Conservation (phyloP, 2,329 filamentous ascomycete species). For the Clarireedia sp. region DNA sequence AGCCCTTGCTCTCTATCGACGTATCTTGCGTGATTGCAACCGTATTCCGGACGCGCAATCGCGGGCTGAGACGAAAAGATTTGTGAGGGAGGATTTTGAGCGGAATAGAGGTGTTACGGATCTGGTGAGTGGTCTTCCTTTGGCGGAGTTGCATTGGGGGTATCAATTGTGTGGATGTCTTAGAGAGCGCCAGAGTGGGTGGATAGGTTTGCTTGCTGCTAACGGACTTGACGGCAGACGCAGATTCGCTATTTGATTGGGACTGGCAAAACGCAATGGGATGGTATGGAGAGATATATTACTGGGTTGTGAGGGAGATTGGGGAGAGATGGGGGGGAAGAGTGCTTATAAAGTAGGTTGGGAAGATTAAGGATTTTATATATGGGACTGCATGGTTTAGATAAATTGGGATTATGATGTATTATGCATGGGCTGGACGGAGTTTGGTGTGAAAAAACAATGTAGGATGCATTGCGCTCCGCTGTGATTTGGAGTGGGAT, state of each 20-base stretch:
- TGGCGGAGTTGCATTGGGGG: background rate
- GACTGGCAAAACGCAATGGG: constrained; percentile 59
- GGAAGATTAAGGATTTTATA: too few species aligned
- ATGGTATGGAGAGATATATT: constrained; percentile 52
- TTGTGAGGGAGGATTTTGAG: constrained; percentile 54
- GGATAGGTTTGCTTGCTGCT: background rate
- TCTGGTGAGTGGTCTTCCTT: constrained; percentile 36
- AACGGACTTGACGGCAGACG: constrained; percentile 32
- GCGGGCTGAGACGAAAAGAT: constrained; percentile 47
- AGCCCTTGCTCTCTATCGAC: constrained; percentile 50
- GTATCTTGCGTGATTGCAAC: constrained; percentile 46
- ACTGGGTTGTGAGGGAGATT: constrained; percentile 34
- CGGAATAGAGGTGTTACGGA: constrained; percentile 49
- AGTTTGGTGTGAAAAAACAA: too few species aligned
- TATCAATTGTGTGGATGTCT: background rate
- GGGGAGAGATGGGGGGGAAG: too few species aligned
- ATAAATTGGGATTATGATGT: too few species aligned
- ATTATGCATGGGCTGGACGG: too few species aligned
- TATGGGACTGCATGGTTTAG: too few species aligned
- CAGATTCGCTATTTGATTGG: constrained; percentile 58
- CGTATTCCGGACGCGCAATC: constrained; percentile 44
- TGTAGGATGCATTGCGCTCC: too few species aligned
- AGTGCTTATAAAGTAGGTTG: too few species aligned
- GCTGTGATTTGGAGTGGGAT: too few species aligned
- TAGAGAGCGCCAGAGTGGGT: background rate